Evolutionary conservation across 495 filamentous ascomycete genomes (phyloP), one percentile per base, ranked within the genome.

Genomic region (Stereocaulon alpinum): DNA sequence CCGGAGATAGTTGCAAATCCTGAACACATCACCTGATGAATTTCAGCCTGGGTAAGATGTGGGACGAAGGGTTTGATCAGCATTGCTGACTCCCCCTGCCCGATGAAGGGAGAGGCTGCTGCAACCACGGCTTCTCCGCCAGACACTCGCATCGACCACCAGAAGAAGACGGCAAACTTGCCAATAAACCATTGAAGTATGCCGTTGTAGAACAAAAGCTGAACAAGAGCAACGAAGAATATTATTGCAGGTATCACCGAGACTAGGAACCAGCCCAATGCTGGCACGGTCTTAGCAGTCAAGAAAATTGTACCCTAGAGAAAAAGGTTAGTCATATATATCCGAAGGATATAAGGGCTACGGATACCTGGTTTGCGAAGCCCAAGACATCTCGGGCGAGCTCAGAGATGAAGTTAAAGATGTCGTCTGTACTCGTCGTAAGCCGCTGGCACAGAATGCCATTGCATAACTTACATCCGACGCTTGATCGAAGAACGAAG

Each of bases 31-130:
- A 95, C 74, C 70, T 95, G 91, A 70, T 96, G 91, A 30, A 96
- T 70, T 70, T 96, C 91, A 58, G 89, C 88, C 64, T 80, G 71
- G 41, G 91, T 96, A 59, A 94, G 76, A 69, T 93, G 82, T 6
- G 85, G 73, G 49, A 96, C 81, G 71, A 91, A 96, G 7, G 89
- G 89, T 41, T 83, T 82, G 73, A 96, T 89, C 53, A 96, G 74
- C 86, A 96, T 92, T 40, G 88, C 91, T 9, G 87, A 91, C 76
- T 96, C 91, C 62, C 91, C 91, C 73, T 93, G 90, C 34, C 91
- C 91, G 63, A 95, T 91, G 73, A 95, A 96, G 1, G 91, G 91
- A 6, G 90, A 91, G n/a, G 91, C 91, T 45, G 90, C 87, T 32
- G 91, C 91, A 30, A 95, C 91, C 32, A 96, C 86, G 24, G 91